Base-by-base conservation (phyloP, 768 basidiomycete species). In the Serendipita sp. region DNA sequence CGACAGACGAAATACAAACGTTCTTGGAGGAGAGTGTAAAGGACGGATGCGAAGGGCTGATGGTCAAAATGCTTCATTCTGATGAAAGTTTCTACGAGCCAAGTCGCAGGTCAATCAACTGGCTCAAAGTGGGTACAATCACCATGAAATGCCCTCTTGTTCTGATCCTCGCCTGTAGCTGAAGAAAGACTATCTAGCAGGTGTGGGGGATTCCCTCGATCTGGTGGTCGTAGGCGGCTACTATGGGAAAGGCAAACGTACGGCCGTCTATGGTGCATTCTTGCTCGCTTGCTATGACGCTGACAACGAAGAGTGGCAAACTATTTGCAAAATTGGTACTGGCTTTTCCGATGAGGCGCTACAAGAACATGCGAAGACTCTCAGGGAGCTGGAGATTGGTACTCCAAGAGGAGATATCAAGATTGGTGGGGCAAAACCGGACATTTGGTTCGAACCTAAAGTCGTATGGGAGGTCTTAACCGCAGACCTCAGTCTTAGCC, bases 301-400 rank as follows among this genome's bases (percentile, higher is more conserved):
- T 65, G 96, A 98, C 69, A 81, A 88, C 18, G 95, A 97, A 73
- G 89, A 90, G 72, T 98, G 82, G 73, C 96, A 99, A 71, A 93
- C 94, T 3, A 92, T 98, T 63, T 98, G 96, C 81, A 99, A 99
- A 74, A 96, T 99, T 69, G 96, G 96, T 7, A 99, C 96, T 0
- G 96, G 96, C 1, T 98, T 99, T 76, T 89, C 88, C 65, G 96
- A 99, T 70, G 96, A 98, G 72, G 80, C 82, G 66, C 74, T 99
- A 38, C 84, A 88, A 70, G 75, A 80, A 15, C 90, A 95, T 70
- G 88, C 86, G 74, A 83, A 88, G n/a, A 77, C 81, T 2, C 80
- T 99, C 32, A 86, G 88, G 67, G 86, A 91, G 13, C 79, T 93
- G 44, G 91, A 89, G 76, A 75, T 78, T 51, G 76, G 76, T 18